These are phyloP conservation scores for Myxozyma udenii DNA, from an alignment of 805 yeast species.

Conservation along the genomic window DNA sequence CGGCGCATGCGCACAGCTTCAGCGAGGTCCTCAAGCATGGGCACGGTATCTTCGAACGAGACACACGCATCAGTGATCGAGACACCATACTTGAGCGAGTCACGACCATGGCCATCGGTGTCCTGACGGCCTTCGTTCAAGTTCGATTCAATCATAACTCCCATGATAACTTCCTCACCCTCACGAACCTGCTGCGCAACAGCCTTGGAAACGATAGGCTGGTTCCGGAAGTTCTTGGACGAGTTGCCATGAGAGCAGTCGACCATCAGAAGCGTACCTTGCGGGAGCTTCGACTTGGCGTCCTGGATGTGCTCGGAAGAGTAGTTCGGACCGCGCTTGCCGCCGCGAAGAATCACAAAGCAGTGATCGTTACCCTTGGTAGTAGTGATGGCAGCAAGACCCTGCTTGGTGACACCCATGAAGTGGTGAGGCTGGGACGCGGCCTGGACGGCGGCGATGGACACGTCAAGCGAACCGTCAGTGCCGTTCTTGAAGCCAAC, in stretches of 20 bases:
- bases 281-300: slow-evolving; percentile 65
- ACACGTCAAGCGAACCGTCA: slow-evolving; percentile 89
- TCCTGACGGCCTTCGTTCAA: slow-evolving; percentile 88
- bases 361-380: slow-evolving; percentile 94
- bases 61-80: slow-evolving; percentile 98
- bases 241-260: slow-evolving; percentile 99
- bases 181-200: slow-evolving; percentile 77
- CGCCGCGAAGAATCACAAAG: slow-evolving; percentile 94
- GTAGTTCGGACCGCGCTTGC: slow-evolving; percentile 89
- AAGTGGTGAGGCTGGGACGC: slow-evolving; percentile 92
- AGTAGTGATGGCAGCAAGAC: slow-evolving; percentile 92
- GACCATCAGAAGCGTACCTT: slow-evolving; percentile 61
- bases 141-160: slow-evolving; percentile 94
- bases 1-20: slow-evolving; percentile 73
- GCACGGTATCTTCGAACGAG: slow-evolving; percentile 82
- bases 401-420: slow-evolving; percentile 96
- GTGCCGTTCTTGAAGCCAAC: slow-evolving; percentile 98
- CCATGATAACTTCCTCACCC: slow-evolving; percentile 80
- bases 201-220: slow-evolving; percentile 81
- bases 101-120: slow-evolving; percentile 55
- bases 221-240: slow-evolving; percentile 88
- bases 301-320: slow-evolving; percentile 73
- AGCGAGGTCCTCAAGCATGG: slow-evolving; percentile 73
- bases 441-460: slow-evolving; percentile 90
- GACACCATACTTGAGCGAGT: slow-evolving; percentile 81